Conservation (phyloP, 2,329 filamentous ascomycete species). For the Phaeoacremonium minimum region DNA sequence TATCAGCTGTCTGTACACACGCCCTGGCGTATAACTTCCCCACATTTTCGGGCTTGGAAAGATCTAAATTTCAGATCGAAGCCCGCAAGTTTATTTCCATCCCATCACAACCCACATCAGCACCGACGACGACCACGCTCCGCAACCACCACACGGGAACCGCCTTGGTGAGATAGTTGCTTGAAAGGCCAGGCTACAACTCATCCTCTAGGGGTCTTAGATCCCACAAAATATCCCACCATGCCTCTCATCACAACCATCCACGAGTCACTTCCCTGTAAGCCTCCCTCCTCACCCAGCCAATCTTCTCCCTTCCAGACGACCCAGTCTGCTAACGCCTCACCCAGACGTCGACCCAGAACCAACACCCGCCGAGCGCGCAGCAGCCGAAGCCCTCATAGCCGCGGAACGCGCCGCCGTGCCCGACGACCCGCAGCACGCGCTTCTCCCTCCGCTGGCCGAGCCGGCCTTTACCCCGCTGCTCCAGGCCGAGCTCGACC, state of each 20-base stretch:
- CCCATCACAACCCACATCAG: too few relatives aligned
- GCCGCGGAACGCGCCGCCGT: constrained; percentile 53
- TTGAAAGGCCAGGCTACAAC: too few relatives aligned
- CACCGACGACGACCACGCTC: too few relatives aligned
- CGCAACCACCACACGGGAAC: too few relatives aligned
- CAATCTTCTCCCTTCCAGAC: constrained; percentile 9
- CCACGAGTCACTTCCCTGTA: constrained; percentile 81
- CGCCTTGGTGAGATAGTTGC: too few relatives aligned
- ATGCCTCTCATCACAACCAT: constrained; percentile 67
- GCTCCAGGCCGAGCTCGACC: constrained; percentile 64
- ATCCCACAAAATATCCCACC: constrained; percentile 15
- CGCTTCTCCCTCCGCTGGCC: constrained; percentile 49
- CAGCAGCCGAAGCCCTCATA: constrained; percentile 67
- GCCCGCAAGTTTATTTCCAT: too few relatives aligned
- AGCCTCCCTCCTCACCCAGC: constrained; percentile 18
- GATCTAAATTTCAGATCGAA: too few relatives aligned
- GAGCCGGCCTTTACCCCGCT: constrained; percentile 58
- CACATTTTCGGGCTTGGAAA: too few relatives aligned
- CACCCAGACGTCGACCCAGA: constrained; percentile 80
- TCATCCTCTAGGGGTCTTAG: too few relatives aligned
- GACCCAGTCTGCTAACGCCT: too few relatives aligned
- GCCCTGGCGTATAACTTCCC: too few relatives aligned
- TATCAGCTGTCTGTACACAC: too few relatives aligned
- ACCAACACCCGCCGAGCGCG: constrained; percentile 58
- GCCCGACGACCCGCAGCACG: constrained; percentile 43